Evolutionary conservation across 192 early-diverging fungal species (phyloP).

Genomic region (Gryganskiella cystojenkinii): DNA sequence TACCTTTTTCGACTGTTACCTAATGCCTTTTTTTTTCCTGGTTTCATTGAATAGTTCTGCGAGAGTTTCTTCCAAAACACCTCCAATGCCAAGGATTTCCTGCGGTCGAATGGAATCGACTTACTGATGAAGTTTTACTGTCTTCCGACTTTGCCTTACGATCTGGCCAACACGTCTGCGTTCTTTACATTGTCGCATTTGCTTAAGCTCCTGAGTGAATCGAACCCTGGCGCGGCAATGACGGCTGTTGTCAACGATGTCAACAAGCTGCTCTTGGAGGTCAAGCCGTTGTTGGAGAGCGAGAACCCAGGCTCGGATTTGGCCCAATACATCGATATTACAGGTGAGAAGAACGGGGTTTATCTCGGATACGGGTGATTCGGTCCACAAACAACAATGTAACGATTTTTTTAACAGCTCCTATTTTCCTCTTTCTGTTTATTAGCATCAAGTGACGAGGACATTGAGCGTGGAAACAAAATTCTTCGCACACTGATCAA

Average conservation of each 20-base stretch:
- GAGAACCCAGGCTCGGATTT: conserved; percentile 52
- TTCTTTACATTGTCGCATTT: conserved; percentile 78
- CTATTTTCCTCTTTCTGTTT: not conserved
- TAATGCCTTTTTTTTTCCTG: not conserved
- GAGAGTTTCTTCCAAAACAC: conserved; percentile 89
- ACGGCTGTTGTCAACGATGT: conserved; percentile 64
- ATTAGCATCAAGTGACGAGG: conserved; percentile 52
- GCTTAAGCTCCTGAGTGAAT: conserved; percentile 76
- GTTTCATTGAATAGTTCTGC: conserved; percentile 66
- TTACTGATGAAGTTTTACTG: conserved; percentile 71
- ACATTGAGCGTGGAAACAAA: conserved; percentile 57
- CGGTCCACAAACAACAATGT: no score
- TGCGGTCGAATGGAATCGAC: conserved; percentile 70
- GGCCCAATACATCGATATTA: conserved; percentile 69
- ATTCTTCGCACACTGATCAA: conserved; percentile 67
- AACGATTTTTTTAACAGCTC: no score
- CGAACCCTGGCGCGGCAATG: conserved; percentile 65
- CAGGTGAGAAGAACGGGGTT: conserved; percentile 49
- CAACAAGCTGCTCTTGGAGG: conserved; percentile 53
- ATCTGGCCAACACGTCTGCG: conserved; percentile 71
- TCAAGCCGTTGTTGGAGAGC: conserved; percentile 59
- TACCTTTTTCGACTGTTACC: not conserved
- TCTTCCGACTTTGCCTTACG: conserved; percentile 77
- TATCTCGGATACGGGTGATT: no score
- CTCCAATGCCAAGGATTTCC: conserved; percentile 78